These are phyloP conservation scores for Cladosporium oxysporum DNA, from an alignment of 2,329 filamentous ascomycete genomes.

Conservation along the genomic window DNA sequence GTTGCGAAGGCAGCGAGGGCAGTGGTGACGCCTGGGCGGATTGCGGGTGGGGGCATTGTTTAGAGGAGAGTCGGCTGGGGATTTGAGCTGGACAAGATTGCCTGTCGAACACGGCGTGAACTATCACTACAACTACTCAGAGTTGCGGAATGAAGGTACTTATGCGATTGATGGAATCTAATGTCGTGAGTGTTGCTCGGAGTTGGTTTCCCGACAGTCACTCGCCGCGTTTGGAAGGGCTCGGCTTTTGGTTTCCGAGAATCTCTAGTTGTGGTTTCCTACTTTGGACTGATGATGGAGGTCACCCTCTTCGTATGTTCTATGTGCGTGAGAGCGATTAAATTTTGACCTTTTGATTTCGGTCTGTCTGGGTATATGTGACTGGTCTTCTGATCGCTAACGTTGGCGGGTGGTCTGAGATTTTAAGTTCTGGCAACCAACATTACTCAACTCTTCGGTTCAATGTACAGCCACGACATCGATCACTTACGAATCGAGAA, in stretches of 20 bases:
- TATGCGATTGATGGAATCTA: neutral
- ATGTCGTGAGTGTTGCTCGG: neutral
- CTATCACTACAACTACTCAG: neutral
- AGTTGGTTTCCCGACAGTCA: neutral
- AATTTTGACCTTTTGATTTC: too few relatives aligned
- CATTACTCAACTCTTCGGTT: too few relatives aligned
- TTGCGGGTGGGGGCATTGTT: constrained; percentile 9
- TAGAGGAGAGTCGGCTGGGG: neutral
- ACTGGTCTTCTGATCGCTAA: too few relatives aligned
- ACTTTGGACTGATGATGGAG: neutral
- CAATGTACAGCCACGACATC: too few relatives aligned
- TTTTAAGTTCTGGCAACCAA: too few relatives aligned
- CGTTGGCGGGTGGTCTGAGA: too few relatives aligned
- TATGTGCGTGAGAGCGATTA: neutral
- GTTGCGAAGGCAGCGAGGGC: constrained; percentile 17
- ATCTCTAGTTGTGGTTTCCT: neutral
- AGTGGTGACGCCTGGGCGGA: constrained; percentile 16
- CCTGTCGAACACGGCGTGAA: neutral
- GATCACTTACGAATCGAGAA: too few relatives aligned
- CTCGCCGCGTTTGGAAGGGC: neutral
- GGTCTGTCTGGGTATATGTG: too few relatives aligned
- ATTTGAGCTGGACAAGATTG: neutral
- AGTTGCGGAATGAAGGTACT: neutral
- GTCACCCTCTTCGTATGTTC: neutral
- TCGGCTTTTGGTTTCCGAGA: constrained; percentile 2